phyloP scores from a whole-genome alignment of 768 basidiomycete genomes.

The Fibroporia radiculosa region DNA sequence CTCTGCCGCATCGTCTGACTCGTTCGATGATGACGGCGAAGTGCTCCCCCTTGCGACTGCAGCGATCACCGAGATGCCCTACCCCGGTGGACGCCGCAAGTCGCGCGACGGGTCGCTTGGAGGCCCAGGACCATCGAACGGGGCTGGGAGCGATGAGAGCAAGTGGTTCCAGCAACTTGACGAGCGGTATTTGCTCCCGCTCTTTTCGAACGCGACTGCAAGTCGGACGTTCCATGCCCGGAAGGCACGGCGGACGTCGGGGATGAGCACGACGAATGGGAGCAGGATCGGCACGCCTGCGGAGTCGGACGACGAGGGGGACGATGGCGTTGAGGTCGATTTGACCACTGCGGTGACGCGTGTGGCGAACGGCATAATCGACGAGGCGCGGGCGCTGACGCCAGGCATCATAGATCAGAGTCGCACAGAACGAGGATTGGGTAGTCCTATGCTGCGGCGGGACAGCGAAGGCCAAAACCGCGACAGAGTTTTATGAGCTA shows the following conservation, averaged over 20 bases:
- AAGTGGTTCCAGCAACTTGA: constrained; percentile 97
- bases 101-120: constrained; percentile 8
- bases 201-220: constrained; percentile 90
- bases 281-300: constrained; percentile 25
- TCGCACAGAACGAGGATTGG: constrained; percentile 53
- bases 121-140: background rate
- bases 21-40: constrained; percentile 72
- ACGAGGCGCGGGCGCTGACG: constrained; percentile 35
- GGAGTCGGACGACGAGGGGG: constrained; percentile 31
- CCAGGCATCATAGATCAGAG: constrained; percentile 35
- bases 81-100: constrained; percentile 7
- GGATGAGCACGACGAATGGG: constrained; percentile 18
- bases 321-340: constrained; percentile 24
- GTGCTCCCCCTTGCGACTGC: constrained; percentile 70
- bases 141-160: constrained; percentile 62
- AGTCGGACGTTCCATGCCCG: constrained; percentile 82
- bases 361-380: constrained; percentile 14
- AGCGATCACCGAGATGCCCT: constrained; percentile 10
- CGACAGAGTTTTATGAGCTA: constrained; percentile 10
- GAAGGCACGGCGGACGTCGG: constrained; percentile 42
- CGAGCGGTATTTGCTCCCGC: constrained; percentile 86
- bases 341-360: constrained; percentile 12
- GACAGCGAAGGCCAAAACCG: constrained; percentile 23
- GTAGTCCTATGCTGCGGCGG: constrained; percentile 54
- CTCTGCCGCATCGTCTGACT: constrained; percentile 69